These are phyloP conservation scores for Kwoniella sp. DNA, from an alignment of 768 basidiomycete genomes.

Conservation along the genomic window DNA sequence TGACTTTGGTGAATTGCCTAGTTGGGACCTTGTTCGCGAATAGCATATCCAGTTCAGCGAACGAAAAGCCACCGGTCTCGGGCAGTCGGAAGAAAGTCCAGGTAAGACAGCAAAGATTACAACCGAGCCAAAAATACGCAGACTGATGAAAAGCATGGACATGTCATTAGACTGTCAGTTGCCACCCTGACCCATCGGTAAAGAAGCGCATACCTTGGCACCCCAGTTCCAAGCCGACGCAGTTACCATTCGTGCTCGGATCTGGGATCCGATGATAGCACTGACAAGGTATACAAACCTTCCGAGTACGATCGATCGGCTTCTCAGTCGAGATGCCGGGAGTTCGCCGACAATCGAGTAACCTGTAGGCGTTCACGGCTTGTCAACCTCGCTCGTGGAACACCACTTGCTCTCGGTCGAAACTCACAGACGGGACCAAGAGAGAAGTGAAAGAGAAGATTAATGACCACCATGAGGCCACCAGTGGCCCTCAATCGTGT, in stretches of 20 bases:
- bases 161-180: too few relatives aligned
- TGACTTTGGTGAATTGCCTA: slow-evolving; percentile 35
- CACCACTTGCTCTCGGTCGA: too few relatives aligned
- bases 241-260: slow-evolving; percentile 28
- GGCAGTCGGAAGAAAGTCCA: slow-evolving; percentile 41
- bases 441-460: too few relatives aligned
- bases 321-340: slow-evolving; percentile 28
- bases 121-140: slow-evolving; percentile 36
- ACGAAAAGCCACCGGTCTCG: slow-evolving; percentile 29
- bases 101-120: slow-evolving; percentile 27
- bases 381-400: too few relatives aligned
- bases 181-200: too few relatives aligned
- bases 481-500: too few relatives aligned
- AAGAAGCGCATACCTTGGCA: slow-evolving; percentile 22
- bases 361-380: slow-evolving; percentile 13
- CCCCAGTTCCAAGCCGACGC: slow-evolving; percentile 35
- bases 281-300: slow-evolving; percentile 28
- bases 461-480: too few relatives aligned
- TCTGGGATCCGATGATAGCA: slow-evolving; percentile 27
- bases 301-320: slow-evolving; percentile 32
- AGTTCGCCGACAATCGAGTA: slow-evolving; percentile 41
- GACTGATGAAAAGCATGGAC: not conserved
- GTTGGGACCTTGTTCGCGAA: slow-evolving; percentile 42
- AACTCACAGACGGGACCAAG: too few relatives aligned
- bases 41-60: slow-evolving; percentile 45